Conservation (phyloP, 148 eudicot genomes). For the Rhododendron kiyosumense region DNA sequence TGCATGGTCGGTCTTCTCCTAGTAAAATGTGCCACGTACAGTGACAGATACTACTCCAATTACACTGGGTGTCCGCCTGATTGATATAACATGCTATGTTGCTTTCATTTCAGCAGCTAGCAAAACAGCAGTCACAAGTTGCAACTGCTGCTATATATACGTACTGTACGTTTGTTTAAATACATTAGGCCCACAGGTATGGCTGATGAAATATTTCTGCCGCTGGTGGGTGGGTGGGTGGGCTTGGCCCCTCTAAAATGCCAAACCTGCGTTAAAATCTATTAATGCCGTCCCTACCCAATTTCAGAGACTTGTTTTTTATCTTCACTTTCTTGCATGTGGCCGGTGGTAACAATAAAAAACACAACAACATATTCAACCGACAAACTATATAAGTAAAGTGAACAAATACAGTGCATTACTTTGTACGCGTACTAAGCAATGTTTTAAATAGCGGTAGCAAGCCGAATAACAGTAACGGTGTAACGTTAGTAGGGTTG, state of each 20-base stretch:
- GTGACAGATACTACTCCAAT: background rate
- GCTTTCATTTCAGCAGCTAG: conserved; percentile 8
- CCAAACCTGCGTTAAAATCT: background rate
- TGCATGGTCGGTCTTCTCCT: background rate
- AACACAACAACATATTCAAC: background rate
- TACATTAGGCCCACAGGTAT: background rate
- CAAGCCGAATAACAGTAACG: no score
- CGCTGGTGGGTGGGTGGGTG: background rate
- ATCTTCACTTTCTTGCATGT: background rate
- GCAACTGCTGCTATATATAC: background rate
- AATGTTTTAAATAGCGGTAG: background rate
- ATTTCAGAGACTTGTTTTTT: background rate
- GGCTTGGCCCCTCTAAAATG: background rate
- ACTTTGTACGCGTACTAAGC: background rate
- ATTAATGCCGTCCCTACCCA: conserved; percentile 1
- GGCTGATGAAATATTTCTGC: background rate
- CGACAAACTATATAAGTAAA: background rate
- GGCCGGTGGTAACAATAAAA: no score
- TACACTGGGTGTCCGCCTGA: conserved; percentile 5
- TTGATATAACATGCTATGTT: background rate
- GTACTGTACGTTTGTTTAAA: background rate
- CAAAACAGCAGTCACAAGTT: background rate
- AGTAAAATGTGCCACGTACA: conserved; percentile 5
- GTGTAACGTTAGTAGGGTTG: background rate
- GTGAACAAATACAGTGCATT: background rate